A percentile compares a stretch with the other conserved stretches of the same genome.
These are phyloP conservation scores for Candida smagusa DNA, from an alignment of 1,139 yeast genomes.

Conservation along the genomic window DNA sequence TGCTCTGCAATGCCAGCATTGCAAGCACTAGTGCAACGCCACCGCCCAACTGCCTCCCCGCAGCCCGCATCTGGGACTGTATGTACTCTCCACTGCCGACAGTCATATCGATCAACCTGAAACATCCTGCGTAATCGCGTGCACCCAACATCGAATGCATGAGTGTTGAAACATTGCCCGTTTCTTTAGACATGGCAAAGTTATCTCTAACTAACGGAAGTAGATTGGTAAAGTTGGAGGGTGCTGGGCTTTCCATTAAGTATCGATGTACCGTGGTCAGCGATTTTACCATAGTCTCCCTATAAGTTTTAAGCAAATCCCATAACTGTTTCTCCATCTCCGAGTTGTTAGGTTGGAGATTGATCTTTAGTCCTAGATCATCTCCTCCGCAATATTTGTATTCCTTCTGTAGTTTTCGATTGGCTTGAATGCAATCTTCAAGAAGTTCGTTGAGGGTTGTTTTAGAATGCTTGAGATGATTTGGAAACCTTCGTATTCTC, in stretches of 20 bases:
- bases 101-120: conserved; percentile 31
- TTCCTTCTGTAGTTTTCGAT: conserved; percentile 18
- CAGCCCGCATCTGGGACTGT: neutral
- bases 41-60: neutral
- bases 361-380: conserved; percentile 4
- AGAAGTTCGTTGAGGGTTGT: conserved; percentile 10
- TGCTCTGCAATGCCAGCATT: conserved; percentile 5
- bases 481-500: conserved; percentile 14
- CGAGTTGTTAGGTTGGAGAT: conserved; percentile 5
- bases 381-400: neutral
- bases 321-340: conserved; percentile 7
- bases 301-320: conserved; percentile 2
- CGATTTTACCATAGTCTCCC: neutral
- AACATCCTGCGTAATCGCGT: conserved; percentile 35
- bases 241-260: conserved; percentile 21
- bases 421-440: conserved; percentile 24
- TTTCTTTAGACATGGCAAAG: neutral
- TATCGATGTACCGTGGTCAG: conserved; percentile 13
- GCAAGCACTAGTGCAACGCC: conserved; percentile 1
- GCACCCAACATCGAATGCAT: conserved; percentile 22
- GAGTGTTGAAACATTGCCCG: conserved; percentile 11
- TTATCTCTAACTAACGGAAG: conserved; percentile 10
- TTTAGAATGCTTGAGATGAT: conserved; percentile 3
- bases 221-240: conserved; percentile 18
- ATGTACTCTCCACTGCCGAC: conserved; percentile 3